Percentiles rank a stretch among this genome's conserved stretches.
phyloP scores from a whole-genome alignment of 2,329 filamentous ascomycete species.

The Dactylellina parvicollis region DNA sequence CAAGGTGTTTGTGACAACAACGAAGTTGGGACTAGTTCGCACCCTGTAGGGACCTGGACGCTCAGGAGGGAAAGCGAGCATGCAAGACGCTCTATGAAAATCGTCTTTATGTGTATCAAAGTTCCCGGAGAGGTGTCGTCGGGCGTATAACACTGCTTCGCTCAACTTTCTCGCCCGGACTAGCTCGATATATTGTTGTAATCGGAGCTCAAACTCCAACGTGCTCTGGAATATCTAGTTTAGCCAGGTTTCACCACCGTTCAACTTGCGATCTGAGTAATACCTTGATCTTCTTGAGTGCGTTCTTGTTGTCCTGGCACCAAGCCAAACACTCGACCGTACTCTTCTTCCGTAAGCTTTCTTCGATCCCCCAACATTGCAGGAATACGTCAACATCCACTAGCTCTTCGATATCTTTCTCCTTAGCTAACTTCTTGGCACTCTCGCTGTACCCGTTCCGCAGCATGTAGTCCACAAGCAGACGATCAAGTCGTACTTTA shows the following conservation, averaged over 20 bases:
- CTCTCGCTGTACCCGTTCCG: constrained; percentile 82
- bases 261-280: constrained; percentile 32
- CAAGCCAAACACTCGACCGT: constrained; percentile 83
- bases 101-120: constrained; percentile 74
- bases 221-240: constrained; percentile 68
- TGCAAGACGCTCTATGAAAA: constrained; percentile 77
- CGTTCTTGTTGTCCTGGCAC: constrained; percentile 93
- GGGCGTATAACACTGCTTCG: constrained; percentile 83
- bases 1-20: neutral
- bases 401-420: constrained; percentile 79
- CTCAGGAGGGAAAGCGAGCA: constrained; percentile 78
- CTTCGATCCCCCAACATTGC: constrained; percentile 79
- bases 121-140: constrained; percentile 79
- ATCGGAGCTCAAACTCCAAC: constrained; percentile 89
- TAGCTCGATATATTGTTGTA: constrained; percentile 95
- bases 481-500: constrained; percentile 78
- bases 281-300: constrained; percentile 85
- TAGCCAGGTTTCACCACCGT: constrained; percentile 40
- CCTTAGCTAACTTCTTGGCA: constrained; percentile 77
- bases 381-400: constrained; percentile 91
- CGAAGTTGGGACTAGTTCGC: constrained; percentile 49
- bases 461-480: constrained; percentile 92
- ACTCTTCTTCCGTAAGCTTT: constrained; percentile 74
- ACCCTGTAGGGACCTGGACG: constrained; percentile 71
- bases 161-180: constrained; percentile 75